Base-by-base conservation (phyloP, 2,329 filamentous ascomycete genomes). In the Cladophialophora yegresii region DNA sequence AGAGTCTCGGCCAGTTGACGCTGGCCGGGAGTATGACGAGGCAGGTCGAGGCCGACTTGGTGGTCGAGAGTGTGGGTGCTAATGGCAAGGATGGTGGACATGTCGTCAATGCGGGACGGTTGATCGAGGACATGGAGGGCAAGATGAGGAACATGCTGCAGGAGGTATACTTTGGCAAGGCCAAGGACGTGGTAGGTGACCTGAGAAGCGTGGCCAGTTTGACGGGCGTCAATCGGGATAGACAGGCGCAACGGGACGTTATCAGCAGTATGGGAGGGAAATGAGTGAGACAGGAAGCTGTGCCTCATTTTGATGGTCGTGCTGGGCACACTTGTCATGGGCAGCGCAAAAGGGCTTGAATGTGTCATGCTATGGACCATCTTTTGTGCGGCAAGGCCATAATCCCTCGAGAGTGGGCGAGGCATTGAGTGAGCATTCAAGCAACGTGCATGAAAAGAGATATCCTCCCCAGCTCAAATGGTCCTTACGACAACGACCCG, bases 101-200 rank as follows among this genome's bases (percentile, higher is more conserved):
- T 82, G 95, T 99, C 72, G 91, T 90, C 72, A 99, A 99, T 78
- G 91, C 98, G 66, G 95, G 95, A 63, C 85, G 89, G 69, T 84
- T 99, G 75, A 93, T 99, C 58, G 95, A 99, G 83, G 95, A 99
- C 78, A 98, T 99, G 95, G 95, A 99, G 81, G 87, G 97, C 76
- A 96, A 97, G 84, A 98, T 99, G 95, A 87, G 95, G 70, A 99
- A 99, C 78, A 78, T 98, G 78, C 82, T 99, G 76, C 82, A 99
- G 83, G 95, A 99, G 80, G 95, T 99, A 56, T 99, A 99, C 81
- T 99, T 99, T 79, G 95, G 95, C 75, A 99, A 99, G 83, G 93
- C 95, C 61, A 97, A 96, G 85, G 95, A 99, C 78, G 92, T 99
- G 2, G 93, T 99, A 3, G 95, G 93, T 61, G 93, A 99, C 77